Percentiles rank a stretch among this genome's conserved stretches.
phyloP scores from a whole-genome alignment of 768 basidiomycete species.

The Gloeopeniophorella convolvens region DNA sequence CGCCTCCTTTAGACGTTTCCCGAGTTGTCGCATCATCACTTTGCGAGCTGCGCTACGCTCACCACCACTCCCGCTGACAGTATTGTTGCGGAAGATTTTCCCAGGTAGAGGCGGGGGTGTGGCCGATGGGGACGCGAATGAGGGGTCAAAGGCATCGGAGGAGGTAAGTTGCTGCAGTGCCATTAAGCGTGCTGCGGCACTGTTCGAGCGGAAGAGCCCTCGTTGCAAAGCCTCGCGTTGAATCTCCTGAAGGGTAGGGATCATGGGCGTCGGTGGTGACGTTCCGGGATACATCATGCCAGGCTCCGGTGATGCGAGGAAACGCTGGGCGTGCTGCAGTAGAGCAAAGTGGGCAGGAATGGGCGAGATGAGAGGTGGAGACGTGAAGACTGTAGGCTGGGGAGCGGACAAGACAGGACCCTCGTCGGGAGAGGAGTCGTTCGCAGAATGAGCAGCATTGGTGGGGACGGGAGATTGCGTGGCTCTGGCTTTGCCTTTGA shows the following conservation, averaged over 20 bases:
- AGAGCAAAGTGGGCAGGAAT: conserved; percentile 48
- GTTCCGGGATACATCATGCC: conserved; percentile 58
- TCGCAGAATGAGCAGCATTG: conserved; percentile 39
- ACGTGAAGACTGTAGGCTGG: not conserved
- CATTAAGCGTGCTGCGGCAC: conserved; percentile 69
- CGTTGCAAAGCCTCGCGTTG: conserved; percentile 38
- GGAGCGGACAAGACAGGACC: conserved; percentile 30
- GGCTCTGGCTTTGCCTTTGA: conserved; percentile 40
- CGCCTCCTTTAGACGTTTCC: conserved; percentile 50
- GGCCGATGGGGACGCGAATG: conserved; percentile 40
- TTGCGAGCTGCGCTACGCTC: conserved; percentile 70
- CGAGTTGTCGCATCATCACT: conserved; percentile 57
- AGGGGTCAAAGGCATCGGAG: conserved; percentile 52
- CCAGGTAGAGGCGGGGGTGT: conserved; percentile 44
- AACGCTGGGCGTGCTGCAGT: conserved; percentile 17
- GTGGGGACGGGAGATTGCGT: conserved; percentile 40
- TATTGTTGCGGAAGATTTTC: conserved; percentile 58
- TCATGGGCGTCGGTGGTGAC: conserved; percentile 57
- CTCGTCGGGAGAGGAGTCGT: conserved; percentile 62
- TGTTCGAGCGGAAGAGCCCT: conserved; percentile 84
- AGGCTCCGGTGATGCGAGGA: conserved; percentile 39
- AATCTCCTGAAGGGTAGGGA: conserved; percentile 74
- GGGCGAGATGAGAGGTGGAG: conserved; percentile 42
- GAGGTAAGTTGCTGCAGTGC: conserved; percentile 85
- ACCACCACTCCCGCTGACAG: conserved; percentile 74